A percentile compares a stretch with the other conserved stretches of the same genome.
These are phyloP conservation scores for Mycena leptocephala DNA, from an alignment of 768 basidiomycete species.

Conservation along the genomic window DNA sequence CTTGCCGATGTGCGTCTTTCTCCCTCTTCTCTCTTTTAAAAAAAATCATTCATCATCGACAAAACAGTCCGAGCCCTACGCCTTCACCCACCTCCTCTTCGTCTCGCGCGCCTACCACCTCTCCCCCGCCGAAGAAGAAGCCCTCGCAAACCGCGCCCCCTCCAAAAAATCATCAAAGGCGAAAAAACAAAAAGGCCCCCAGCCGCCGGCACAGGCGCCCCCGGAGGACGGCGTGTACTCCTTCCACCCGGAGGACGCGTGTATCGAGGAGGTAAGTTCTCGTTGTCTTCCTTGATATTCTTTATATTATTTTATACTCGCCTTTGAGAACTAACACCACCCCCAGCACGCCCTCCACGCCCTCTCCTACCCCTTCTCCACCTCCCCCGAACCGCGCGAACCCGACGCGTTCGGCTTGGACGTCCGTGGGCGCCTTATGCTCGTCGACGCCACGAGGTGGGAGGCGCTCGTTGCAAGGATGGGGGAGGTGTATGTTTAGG, in stretches of 20 bases:
- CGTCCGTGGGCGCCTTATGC: conserved; percentile 76
- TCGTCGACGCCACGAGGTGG: conserved; percentile 65
- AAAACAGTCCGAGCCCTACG: conserved; percentile 71
- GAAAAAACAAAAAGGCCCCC: conserved; percentile 43
- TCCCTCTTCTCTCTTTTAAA: conserved; percentile 10
- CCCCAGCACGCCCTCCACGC: conserved; percentile 66
- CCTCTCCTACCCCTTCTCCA: conserved; percentile 68
- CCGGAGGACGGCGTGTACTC: conserved; percentile 72
- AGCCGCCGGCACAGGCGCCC: conserved; percentile 37
- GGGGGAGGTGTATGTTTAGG: conserved; percentile 50
- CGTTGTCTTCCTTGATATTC: no score
- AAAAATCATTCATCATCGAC: neutral
- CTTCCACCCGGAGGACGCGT: conserved; percentile 92
- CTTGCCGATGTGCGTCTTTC: conserved; percentile 69
- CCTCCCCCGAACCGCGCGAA: conserved; percentile 67
- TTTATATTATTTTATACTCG: neutral
- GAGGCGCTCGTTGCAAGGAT: conserved; percentile 58
- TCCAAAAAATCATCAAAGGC: conserved; percentile 48
- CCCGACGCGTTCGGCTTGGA: conserved; percentile 83
- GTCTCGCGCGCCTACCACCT: conserved; percentile 87
- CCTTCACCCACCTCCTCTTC: conserved; percentile 83
- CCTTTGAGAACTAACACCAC: neutral
- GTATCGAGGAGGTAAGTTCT: conserved; percentile 72
- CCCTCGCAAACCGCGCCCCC: conserved; percentile 61
- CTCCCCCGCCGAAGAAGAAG: conserved; percentile 77